A percentile compares a stretch with the other conserved stretches of the same genome.
Conservation (phyloP, 768 basidiomycete species). For the Collybia sp. region DNA sequence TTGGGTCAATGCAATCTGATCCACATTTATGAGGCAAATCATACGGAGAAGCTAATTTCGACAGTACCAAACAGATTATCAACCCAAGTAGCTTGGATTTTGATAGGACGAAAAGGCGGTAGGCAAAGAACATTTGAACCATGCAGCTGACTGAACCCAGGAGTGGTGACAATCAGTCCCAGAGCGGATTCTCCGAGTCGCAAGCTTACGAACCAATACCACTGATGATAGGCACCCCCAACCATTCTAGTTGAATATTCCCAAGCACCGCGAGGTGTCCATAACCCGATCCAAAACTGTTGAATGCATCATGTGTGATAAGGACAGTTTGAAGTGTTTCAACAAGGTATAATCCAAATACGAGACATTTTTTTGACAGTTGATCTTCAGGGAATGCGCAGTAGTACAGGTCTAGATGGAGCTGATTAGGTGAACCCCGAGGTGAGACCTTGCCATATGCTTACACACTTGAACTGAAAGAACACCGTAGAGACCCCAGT, state of each 20-base stretch:
- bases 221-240: no score
- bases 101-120: constrained; percentile 24
- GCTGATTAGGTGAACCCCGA: background rate
- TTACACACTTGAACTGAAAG: constrained; percentile 14
- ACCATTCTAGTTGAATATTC: no score
- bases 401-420: constrained; percentile 19
- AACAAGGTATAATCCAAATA: constrained; percentile 16
- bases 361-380: constrained; percentile 14
- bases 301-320: constrained; percentile 17
- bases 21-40: background rate
- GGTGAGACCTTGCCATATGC: background rate
- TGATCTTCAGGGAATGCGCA: constrained; percentile 25
- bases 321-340: constrained; percentile 21
- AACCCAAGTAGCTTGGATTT: constrained; percentile 13
- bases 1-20: constrained; percentile 12
- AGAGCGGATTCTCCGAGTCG: no score
- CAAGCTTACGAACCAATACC: no score
- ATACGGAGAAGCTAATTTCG: background rate
- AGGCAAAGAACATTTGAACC: constrained; percentile 27
- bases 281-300: constrained; percentile 21
- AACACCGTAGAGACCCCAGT: constrained; percentile 12
- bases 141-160: constrained; percentile 24
- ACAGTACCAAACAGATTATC: constrained; percentile 10
- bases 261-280: constrained; percentile 13
- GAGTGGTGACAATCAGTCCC: background rate